Base-by-base conservation (phyloP, 176 grass and related monocot genomes). In the Triticum urartu region DNA sequence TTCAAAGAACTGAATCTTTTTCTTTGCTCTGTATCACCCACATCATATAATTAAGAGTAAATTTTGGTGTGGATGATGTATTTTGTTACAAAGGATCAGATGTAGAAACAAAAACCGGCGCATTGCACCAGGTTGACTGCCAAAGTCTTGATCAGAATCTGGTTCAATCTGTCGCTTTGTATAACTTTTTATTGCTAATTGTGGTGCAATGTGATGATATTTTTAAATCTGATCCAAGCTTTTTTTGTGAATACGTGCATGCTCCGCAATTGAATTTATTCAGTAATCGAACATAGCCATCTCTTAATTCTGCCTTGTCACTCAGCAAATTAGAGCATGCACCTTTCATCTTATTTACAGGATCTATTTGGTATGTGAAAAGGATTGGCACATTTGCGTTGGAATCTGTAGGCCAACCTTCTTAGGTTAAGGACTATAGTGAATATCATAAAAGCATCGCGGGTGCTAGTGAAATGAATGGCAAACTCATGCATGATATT, bases 381-480 rank as follows among this genome's bases (percentile, higher is more conserved):
- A 78, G 56, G 17, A 67, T 81, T 32, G 35, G 68, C 32, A 2
- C 10, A 42, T 62, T 74, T 72, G 65, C 13, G 30, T 34, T 58
- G 63, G 13, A 78, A 62, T 26, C 11, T 48, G 38, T 50, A 38
- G 68, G 21, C 4, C 10, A 86, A 18, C 77, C 15, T 75, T 63
- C 52, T 47, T 75, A 59, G 11, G 61, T 58, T 35, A 73, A 69
- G 62, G 72, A 77, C 30, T 39, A 85, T 45, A 68, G 17, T 38
- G 47, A 85, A 81, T 43, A 77, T 48, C 62, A 56, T 3, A 81
- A 70, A 7, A 68, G 5, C 15, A 85, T 90, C 62, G 43, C 21
- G 28, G 40, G 22, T 52, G 62, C 20, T 60, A 77, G 71, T 39
- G 39, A 77, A 81, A 79, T 86, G 47, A 86, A 50, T 1, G 9